These are phyloP conservation scores for Benincasa hispida DNA, from an alignment of 306 rosid genomes.

Conservation along the genomic window DNA sequence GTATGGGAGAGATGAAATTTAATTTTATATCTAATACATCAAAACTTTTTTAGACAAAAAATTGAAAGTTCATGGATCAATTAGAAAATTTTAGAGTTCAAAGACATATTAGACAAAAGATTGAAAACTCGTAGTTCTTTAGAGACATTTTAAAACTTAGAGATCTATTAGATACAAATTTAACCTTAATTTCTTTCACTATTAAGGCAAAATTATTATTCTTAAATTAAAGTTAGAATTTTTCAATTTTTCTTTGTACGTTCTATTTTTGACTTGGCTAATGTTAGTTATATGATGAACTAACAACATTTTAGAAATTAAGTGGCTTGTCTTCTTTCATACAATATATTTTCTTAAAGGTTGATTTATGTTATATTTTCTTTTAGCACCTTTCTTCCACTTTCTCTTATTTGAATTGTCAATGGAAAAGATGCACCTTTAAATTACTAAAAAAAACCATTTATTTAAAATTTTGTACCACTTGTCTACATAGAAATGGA, in stretches of 20 bases:
- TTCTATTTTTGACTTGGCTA: not conserved
- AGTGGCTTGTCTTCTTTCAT: not conserved
- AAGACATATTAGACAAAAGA: no score
- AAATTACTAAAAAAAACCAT: not conserved
- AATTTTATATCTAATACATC: no score
- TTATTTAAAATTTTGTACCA: not conserved
- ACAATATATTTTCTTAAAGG: not conserved
- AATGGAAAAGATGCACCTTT: not conserved
- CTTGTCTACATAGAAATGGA: not conserved
- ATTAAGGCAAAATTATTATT: not conserved
- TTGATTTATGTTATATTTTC: not conserved
- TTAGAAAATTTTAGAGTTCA: no score
- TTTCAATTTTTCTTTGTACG: not conserved
- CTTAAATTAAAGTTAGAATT: not conserved
- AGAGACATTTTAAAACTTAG: no score
- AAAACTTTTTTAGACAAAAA: no score
- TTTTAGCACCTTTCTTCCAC: not conserved
- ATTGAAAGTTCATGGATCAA: no score
- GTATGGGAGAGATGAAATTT: no score
- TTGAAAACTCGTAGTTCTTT: no score
- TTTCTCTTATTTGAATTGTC: not conserved
- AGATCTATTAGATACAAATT: no score
- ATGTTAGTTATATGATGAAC: not conserved
- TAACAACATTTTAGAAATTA: not conserved
- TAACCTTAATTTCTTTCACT: no score